Base-by-base conservation (phyloP, 139 green algal species). In the Trebouxia sp. region DNA sequence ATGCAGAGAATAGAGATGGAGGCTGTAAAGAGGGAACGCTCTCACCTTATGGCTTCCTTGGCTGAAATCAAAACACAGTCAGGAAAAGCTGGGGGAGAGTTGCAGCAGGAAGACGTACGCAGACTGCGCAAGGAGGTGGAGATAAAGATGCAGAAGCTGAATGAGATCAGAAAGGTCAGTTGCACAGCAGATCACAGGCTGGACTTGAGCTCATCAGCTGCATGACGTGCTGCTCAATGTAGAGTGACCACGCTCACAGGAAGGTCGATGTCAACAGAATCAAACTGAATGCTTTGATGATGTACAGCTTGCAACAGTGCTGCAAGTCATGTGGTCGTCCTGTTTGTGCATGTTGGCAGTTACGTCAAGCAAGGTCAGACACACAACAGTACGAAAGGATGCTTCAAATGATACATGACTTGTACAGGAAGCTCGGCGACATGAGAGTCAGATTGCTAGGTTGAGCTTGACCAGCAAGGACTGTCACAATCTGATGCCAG, bases 111-210 rank as follows among this genome's bases (percentile, higher is more conserved):
- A 20, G 92, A 97, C 81, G 94, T 97, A 50, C 79, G 77, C 26
- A 65, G 87, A 35, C 81, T 97, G 65, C 81, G 92, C 22, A 82
- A 87, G 0, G 91, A 95, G 79, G 51, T 97, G n/a, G 89, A 93
- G 81, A 55, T 93, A 38, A 97, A 97, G 79, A 90, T 92, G 84
- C 51, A 90, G 26, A 94, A 93, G 77, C 85, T 97, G 14, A 97
- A 96, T 78, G 93, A 97, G 82, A 85, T 97, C 38, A 65, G 53
- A 15, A 78, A 75, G 80, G 80, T 75, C 53, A 28, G 48, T 35
- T 28, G 8, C 7, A 22, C 76, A 32, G 12, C 26, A 5, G 5
- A 28, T 69, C 26, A n/a, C 20, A 1, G 56, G 56, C 37, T n/a
- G n/a, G 2, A 1, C 1, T 69, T 1, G 26, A 39, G 5, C 26